Base-by-base conservation (phyloP, 2,329 filamentous ascomycete species). In the Dactylellina sp. region DNA sequence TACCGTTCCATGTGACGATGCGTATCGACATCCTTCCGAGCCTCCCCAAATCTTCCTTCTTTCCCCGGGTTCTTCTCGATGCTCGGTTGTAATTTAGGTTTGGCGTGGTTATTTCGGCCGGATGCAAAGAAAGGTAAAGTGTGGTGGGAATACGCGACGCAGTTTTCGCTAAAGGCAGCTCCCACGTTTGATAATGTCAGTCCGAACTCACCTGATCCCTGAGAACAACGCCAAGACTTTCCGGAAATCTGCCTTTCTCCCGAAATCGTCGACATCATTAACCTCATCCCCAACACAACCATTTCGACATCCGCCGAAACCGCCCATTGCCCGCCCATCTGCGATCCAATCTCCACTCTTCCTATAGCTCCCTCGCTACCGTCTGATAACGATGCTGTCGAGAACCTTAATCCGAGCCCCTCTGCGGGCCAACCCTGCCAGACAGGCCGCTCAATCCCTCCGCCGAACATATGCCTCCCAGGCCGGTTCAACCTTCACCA, bases 1-100 rank as follows among this genome's bases (percentile, higher is more conserved):
- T 81, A 91, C 91, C 91, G 82, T 94, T 94, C 91, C 91, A 94
- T 12, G 90, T 91, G 1, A 91, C 95, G 78, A 97, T 92, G 75
- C 92, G 89, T 76, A 96, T 83, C 14, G 85, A 86, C 90, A 93
- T 93, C 18, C 78, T 85, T 42, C 25, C 32, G 3, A 3, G n/a
- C 7, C n/a, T 20, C 16, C 42, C n/a, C n/a, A n/a, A 20, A 5
- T 18, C 20, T 42, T n/a, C n/a, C n/a, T 55, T 20, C 28, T n/a
- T 50, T 28, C 46, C 18, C 22, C 18, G 7, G n/a, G 7, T 50
- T 28, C 14, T n/a, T 20, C 2, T n/a, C 20, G 2, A 9, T 28
- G 14, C 7, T 18, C n/a, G 7, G n/a, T 47, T 5, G 7, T 20
- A 16, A 18, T 37, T 7, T 37, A 37, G 25, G 2, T 11, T 35